Percentiles rank a stretch among this genome's conserved stretches.
Conservation (phyloP, 208 protist species). For the Trypanosomatidae sp. region DNA sequence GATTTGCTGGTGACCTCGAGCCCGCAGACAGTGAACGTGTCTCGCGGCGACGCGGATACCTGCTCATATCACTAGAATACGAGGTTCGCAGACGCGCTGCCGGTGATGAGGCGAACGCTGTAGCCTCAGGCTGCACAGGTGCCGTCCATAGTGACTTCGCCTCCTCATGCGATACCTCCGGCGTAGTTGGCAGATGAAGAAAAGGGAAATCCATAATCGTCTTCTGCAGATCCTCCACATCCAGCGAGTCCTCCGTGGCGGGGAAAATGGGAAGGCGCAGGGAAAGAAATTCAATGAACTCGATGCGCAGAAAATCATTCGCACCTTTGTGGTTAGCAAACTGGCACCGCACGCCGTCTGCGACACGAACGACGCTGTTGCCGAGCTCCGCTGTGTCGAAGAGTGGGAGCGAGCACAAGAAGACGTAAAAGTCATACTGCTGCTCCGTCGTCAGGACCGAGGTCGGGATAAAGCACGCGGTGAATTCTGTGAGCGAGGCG, state of each 20-base stretch:
- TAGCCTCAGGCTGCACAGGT: background rate
- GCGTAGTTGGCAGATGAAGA: background rate
- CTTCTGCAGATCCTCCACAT: constrained; percentile 8
- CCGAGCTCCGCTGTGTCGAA: constrained; percentile 26
- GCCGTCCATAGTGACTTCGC: constrained; percentile 14
- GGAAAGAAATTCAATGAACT: constrained; percentile 34
- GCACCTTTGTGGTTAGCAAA: constrained; percentile 34
- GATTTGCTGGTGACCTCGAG: background rate
- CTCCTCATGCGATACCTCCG: constrained; percentile 7
- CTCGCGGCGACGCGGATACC: background rate
- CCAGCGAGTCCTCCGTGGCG: constrained; percentile 3
- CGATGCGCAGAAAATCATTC: constrained; percentile 35
- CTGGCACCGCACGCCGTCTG: constrained; percentile 25
- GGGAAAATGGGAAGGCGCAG: constrained; percentile 30
- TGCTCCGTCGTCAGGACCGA: constrained; percentile 15
- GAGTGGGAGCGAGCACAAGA: constrained; percentile 31
- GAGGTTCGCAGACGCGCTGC: background rate
- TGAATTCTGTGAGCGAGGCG: constrained; percentile 6
- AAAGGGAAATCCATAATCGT: constrained; percentile 12
- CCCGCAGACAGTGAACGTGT: background rate
- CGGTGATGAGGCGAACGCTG: background rate
- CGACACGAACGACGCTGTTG: constrained; percentile 23
- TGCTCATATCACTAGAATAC: background rate
- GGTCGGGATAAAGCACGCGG: constrained; percentile 41
- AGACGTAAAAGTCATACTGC: constrained; percentile 27